A percentile compares a stretch with the other conserved stretches of the same genome.
These are phyloP conservation scores for Myriosclerotinia scirpicola DNA, from an alignment of 2,329 filamentous ascomycete genomes.

Conservation along the genomic window DNA sequence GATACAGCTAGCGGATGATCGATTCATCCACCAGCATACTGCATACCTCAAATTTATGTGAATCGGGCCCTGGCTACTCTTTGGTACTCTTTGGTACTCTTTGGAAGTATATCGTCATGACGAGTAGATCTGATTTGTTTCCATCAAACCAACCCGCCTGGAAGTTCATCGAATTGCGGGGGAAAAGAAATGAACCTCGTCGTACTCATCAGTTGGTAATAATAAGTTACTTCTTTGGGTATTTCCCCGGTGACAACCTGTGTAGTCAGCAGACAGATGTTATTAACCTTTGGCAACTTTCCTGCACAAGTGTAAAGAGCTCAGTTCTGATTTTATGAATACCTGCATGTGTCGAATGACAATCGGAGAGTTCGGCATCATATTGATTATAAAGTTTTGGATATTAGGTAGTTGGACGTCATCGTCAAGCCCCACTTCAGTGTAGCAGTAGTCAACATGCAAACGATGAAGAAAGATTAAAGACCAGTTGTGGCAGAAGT, in stretches of 20 bases:
- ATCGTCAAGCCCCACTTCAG: background rate
- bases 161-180: background rate
- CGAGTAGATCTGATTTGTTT: background rate
- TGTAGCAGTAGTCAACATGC: background rate
- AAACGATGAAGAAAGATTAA: background rate
- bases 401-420: background rate
- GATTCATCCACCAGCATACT: background rate
- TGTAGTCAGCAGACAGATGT: background rate
- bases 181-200: background rate
- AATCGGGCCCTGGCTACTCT: background rate
- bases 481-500: background rate
- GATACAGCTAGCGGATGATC: constrained; percentile 6
- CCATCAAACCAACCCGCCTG: background rate
- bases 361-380: background rate
- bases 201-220: background rate
- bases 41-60: background rate
- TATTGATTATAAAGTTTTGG: background rate
- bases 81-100: background rate
- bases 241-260: constrained; percentile 10
- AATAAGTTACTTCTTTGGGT: background rate
- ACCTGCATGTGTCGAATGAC: background rate
- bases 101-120: background rate
- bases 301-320: background rate
- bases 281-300: background rate
- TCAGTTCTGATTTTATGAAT: background rate